Evolutionary conservation across 352 stramenopile species (phyloP).

Genomic region (Aphanomyces astaci): DNA sequence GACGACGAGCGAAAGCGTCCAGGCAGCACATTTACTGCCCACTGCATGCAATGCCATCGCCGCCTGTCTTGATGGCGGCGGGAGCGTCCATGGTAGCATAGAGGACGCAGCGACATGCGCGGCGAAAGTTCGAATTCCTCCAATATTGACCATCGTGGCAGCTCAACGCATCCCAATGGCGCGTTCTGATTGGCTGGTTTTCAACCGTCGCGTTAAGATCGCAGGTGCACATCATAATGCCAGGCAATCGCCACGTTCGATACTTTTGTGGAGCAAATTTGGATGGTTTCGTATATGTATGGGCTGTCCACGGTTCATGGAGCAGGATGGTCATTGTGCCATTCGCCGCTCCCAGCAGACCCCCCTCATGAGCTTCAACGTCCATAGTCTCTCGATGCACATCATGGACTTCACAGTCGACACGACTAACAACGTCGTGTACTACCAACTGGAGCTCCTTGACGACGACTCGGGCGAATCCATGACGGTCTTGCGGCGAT

Average conservation of each 20-base stretch:
- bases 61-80: neutral
- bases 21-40: too few relatives aligned
- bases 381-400: slow-evolving; percentile 17
- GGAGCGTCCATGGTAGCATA: too few relatives aligned
- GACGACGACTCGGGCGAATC: slow-evolving; percentile 13
- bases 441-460: slow-evolving; percentile 18
- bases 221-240: neutral
- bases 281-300: too few relatives aligned
- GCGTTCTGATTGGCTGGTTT: neutral
- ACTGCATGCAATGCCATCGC: neutral
- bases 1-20: too few relatives aligned
- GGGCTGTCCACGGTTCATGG: too few relatives aligned
- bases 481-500: slow-evolving; percentile 16
- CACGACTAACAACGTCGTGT: neutral
- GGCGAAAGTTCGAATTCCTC: neutral
- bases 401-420: slow-evolving; percentile 22
- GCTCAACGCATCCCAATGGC: neutral
- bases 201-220: neutral
- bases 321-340: too few relatives aligned
- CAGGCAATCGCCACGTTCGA: too few relatives aligned
- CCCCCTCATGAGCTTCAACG: slow-evolving; percentile 1
- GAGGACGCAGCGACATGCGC: neutral
- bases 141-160: too few relatives aligned
- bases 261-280: too few relatives aligned
- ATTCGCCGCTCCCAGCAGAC: neutral